Evolutionary conservation across 352 stramenopile species (phyloP), one percentile per base, ranked within the genome.

Genomic region (Phytophthora tubulina): DNA sequence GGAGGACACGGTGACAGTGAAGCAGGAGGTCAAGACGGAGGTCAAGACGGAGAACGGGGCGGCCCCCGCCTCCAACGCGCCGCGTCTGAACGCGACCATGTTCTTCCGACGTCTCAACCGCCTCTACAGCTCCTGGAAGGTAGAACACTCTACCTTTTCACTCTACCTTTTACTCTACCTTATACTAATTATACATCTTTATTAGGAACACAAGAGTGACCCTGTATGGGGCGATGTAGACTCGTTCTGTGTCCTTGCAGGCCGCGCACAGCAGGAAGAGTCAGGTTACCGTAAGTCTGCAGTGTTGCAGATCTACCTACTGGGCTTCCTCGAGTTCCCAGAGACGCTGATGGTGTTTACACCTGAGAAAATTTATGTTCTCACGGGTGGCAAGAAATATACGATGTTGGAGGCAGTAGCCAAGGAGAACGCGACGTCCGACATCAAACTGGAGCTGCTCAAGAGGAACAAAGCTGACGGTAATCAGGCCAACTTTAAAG

Each of bases 281-380:
- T 95, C 88, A 7, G 89, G 88, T 27, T 97, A 97, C 69, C 89
- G 89, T 69, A 97, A 97, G 80, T 97, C 91, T 39, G 82, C 87
- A 13, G 86, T 95, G 67, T 60, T 97, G 48, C 92, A 98, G 81
- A 92, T 97, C 70, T 98, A 96, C 63, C 66, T 98, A 45, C 81
- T 98, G 17, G 91, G 90, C 7, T 97, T 94, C 70, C 76, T 97
- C 41, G 93, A 98, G 82, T 97, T 98, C 79, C 86, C 93, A 2
- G 92, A 98, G 76, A 98, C 93, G 31, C 79, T 97, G 39, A 96
- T 98, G 83, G 69, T 98, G 42, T 97, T 98, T 67, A 96, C 90
- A 41, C 84, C 88, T 31, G 72, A 68, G 53, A 95, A 83, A 72
- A 79, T 98, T 27, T 92, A 87, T 62, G 80, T 97, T 14, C 76